These are phyloP conservation scores for Colletotrichum aenigma DNA, from an alignment of 2,329 filamentous ascomycete species.

Conservation along the genomic window DNA sequence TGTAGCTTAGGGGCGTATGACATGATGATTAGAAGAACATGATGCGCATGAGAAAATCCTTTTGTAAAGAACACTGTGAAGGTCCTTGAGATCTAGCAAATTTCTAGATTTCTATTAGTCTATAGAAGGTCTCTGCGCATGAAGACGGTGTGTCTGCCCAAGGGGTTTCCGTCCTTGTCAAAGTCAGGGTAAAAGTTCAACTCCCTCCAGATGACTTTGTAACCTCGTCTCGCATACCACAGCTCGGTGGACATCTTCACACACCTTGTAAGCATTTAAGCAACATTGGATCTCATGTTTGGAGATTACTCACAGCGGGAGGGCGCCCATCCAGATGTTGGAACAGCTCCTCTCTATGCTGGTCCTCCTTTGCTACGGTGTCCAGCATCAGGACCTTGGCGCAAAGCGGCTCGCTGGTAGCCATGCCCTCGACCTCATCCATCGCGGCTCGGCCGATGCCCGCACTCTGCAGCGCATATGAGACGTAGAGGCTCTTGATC, in stretches of 20 bases:
- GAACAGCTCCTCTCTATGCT: neutral
- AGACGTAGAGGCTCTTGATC: slow-evolving; percentile 34
- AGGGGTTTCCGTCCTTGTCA: neutral
- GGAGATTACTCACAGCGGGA: neutral
- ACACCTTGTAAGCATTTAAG: neutral
- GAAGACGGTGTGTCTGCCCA: neutral
- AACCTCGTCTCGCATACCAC: slow-evolving; percentile 32
- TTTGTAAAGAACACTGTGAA: rapidly evolving
- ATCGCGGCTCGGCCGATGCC: slow-evolving; percentile 32
- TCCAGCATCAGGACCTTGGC: slow-evolving; percentile 29
- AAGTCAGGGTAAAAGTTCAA: slow-evolving; percentile 17
- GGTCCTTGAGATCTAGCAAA: rapidly evolving
- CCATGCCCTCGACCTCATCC: slow-evolving; percentile 31
- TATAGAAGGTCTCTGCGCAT: slow-evolving; percentile 1
- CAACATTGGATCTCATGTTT: rapidly evolving
- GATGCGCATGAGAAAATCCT: neutral
- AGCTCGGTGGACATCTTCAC: slow-evolving; percentile 29
- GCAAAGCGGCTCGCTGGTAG: slow-evolving; percentile 24
- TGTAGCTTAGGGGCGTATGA: neutral
- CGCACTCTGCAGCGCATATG: slow-evolving; percentile 24
- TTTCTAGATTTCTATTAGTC: rapidly evolving
- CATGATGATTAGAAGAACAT: neutral
- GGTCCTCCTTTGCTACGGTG: slow-evolving; percentile 27
- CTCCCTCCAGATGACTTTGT: slow-evolving; percentile 25
- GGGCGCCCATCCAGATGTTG: neutral